Percentiles rank a stretch among this genome's conserved stretches.
Conservation (phyloP, 805 yeast species). For the Sugiyamaella marilandica region DNA sequence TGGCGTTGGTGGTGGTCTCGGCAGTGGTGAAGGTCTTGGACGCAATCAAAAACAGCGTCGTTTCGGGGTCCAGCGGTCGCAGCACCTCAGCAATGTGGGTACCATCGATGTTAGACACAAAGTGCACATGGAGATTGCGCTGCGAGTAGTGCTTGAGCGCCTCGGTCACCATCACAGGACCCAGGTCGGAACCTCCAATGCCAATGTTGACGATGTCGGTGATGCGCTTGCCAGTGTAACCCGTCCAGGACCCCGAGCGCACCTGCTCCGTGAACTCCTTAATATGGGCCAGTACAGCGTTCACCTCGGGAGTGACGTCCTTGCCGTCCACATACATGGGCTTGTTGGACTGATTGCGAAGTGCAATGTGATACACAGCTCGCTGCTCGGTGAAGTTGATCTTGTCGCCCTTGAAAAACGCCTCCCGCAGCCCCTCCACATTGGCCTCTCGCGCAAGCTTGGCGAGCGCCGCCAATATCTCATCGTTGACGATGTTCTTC, state of each 20-base stretch:
- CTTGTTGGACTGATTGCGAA: constrained; percentile 85
- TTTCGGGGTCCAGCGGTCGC: constrained; percentile 74
- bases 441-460: constrained; percentile 86
- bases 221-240: constrained; percentile 92
- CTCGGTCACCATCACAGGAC: constrained; percentile 99
- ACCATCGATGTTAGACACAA: constrained; percentile 98
- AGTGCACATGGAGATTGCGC: constrained; percentile 68
- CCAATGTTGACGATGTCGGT: constrained; percentile 96
- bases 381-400: constrained; percentile 90
- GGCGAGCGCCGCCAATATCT: constrained; percentile 61
- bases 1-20: constrained; percentile 95
- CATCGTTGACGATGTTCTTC: constrained; percentile 88
- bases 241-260: constrained; percentile 93
- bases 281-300: constrained; percentile 89
- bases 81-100: constrained; percentile 92
- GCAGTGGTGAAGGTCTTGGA: constrained; percentile 99
- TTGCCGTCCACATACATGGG: constrained; percentile 85
- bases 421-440: constrained; percentile 82
- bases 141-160: constrained; percentile 88
- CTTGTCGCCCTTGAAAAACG: constrained; percentile 86
- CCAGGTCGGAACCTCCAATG: constrained; percentile 98
- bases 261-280: constrained; percentile 87
- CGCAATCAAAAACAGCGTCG: constrained; percentile 81
- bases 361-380: constrained; percentile 95
- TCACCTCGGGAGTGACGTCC: constrained; percentile 88